Base-by-base conservation (phyloP, 1,284 basidiomycete species). In the Tausonia pullulans region DNA sequence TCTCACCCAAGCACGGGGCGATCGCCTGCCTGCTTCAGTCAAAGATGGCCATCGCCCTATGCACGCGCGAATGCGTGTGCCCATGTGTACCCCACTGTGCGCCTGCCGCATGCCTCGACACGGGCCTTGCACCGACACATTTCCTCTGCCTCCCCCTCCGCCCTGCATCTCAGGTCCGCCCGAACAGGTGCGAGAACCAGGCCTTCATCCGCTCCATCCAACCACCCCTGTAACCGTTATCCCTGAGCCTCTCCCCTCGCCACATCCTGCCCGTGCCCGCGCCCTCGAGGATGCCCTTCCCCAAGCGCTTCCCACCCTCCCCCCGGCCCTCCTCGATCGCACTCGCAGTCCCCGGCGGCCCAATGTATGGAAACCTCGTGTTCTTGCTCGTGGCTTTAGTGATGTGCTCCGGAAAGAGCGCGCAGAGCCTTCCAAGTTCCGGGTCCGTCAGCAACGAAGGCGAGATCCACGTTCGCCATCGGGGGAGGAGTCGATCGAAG, bases 401-500 rank as follows among this genome's bases (percentile, higher is more conserved):
- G 44, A 65, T 44, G 40, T 65, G 64, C 3, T 27, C 11, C 4
- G 64, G 64, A 27, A 65, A 65, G 0, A 62, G 55, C 5, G 14
- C 8, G 27, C 56, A 16, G 14, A 65, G 56, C 2, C 41, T 11
- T 6, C 14, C 4, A 2, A 65, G 7, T 41, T 65, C 60, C 2
- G 64, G 64, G 44, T 65, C 43, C 41, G 64, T 41, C 13, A 65
- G 64, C 41, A 58, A 43, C 7, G 60, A 16, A 2, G 64, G 64
- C 14, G 59, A n/a, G 7, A 62, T 3, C 64, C 64, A 65, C 2
- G 64, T 65, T 27, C 64, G 54, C 64, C 64, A 65, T n/a, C 64
- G 60, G 27, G 64, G 64, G 5, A 46, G 41, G 5, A 57, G 16
- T 3, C 51, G 27, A 10, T 44, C 56, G 1, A 41, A 13, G 49